These are phyloP conservation scores for Rhododendron kiyosumense DNA, from an alignment of 148 eudicot species.

Conservation along the genomic window DNA sequence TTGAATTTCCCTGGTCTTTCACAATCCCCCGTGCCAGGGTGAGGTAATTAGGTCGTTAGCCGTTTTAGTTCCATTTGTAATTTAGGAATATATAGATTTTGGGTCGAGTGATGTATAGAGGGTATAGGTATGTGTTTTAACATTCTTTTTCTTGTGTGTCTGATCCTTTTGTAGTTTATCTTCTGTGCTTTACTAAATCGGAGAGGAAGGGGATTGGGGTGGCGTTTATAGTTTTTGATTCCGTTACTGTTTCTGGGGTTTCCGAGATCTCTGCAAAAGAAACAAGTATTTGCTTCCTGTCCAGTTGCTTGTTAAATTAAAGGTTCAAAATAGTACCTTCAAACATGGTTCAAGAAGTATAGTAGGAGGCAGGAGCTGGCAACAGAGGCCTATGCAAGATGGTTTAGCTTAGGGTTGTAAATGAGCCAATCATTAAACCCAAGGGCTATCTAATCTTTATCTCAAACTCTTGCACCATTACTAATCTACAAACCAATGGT, in stretches of 20 bases:
- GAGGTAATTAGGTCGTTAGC: constrained; percentile 9
- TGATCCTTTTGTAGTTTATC: neutral
- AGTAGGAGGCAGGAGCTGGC: neutral
- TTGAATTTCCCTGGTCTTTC: neutral
- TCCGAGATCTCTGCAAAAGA: constrained; percentile 5
- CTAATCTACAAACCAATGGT: no score
- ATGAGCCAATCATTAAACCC: neutral
- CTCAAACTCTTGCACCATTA: no score
- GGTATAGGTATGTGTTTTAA: constrained; percentile 13
- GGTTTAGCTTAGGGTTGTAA: neutral
- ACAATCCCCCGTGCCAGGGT: constrained; percentile 4
- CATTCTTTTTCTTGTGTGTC: neutral
- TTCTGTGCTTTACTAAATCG: neutral
- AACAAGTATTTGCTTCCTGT: neutral
- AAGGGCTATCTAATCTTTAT: no score
- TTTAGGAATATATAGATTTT: constrained; percentile 12
- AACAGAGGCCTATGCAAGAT: neutral
- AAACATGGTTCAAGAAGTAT: neutral
- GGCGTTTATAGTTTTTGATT: neutral
- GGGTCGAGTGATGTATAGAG: constrained; percentile 14
- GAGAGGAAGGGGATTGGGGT: neutral
- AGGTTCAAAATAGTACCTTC: neutral
- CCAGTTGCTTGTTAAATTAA: neutral
- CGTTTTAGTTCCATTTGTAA: constrained; percentile 11
- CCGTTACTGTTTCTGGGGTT: neutral